These are phyloP conservation scores for Gossypium bickii DNA, from an alignment of 345 rosid species.

Conservation along the genomic window DNA sequence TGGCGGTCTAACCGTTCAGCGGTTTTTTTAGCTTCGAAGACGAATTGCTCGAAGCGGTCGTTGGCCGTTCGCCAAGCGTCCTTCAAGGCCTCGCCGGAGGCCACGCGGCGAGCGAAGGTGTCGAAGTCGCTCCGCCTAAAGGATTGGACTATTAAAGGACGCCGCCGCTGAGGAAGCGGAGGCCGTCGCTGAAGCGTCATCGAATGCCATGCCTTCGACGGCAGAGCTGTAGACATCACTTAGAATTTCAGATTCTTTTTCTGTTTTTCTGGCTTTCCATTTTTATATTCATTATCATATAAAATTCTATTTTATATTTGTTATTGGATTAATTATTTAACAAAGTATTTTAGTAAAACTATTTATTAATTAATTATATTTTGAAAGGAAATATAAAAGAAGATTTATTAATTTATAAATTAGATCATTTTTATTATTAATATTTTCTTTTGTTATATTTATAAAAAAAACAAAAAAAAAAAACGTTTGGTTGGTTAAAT, in stretches of 20 bases:
- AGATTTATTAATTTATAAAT: neutral
- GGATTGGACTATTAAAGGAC: constrained; percentile 18
- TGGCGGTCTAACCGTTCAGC: constrained; percentile 79
- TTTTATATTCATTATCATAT: neutral
- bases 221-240: constrained; percentile 11
- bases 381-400: too few relatives aligned
- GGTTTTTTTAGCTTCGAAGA: constrained; percentile 80
- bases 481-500: too few relatives aligned
- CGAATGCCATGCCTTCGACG: constrained; percentile 10
- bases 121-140: constrained; percentile 61
- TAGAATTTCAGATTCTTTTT: neutral
- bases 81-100: constrained; percentile 67
- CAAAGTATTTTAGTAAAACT: neutral
- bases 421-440: too few relatives aligned
- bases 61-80: constrained; percentile 85
- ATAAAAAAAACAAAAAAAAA: too few relatives aligned
- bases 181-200: neutral
- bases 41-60: constrained; percentile 71
- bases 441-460: too few relatives aligned
- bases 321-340: neutral
- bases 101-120: constrained; percentile 47
- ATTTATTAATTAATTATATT: neutral
- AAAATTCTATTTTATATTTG: neutral
- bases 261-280: neutral
- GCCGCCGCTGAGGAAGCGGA: neutral